Conservation (phyloP, 805 yeast species). For the Wickerhamiella alocasiicola region DNA sequence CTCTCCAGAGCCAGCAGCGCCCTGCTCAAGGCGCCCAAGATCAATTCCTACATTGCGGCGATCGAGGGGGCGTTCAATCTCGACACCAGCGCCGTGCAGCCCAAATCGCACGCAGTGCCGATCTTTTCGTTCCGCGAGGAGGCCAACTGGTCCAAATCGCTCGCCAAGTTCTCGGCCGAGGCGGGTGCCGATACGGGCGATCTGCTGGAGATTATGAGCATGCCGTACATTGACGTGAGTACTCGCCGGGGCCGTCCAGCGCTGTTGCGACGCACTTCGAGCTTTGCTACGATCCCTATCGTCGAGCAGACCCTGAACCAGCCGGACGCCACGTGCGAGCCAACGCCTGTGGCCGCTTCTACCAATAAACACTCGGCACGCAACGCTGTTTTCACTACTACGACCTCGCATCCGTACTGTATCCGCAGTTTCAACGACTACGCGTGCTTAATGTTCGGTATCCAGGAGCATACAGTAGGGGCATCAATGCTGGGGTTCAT, state of each 20-base stretch:
- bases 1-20: slow-evolving; percentile 2
- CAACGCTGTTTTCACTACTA: slow-evolving; percentile 78
- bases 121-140: slow-evolving; percentile 5
- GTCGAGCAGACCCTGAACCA: slow-evolving; percentile 1
- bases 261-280: slow-evolving; percentile 13
- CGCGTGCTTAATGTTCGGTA: slow-evolving; percentile 79
- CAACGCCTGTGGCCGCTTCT: slow-evolving; percentile 41
- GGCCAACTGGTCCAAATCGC: neutral
- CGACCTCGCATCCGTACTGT: slow-evolving; percentile 60
- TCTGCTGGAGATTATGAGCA: slow-evolving; percentile 23
- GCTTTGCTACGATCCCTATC: slow-evolving; percentile 14
- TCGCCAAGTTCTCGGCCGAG: neutral
- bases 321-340: slow-evolving; percentile 23
- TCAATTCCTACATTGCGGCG: slow-evolving; percentile 4
- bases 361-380: slow-evolving; percentile 53
- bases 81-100: neutral
- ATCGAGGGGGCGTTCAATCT: slow-evolving; percentile 8
- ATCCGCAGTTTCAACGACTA: slow-evolving; percentile 79
- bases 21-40: neutral
- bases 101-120: slow-evolving; percentile 6
- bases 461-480: slow-evolving; percentile 48
- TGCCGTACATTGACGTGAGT: slow-evolving; percentile 22
- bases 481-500: slow-evolving; percentile 59
- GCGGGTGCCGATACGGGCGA: slow-evolving; percentile 5
- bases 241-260: slow-evolving; percentile 12